Percentiles rank a stretch among this genome's conserved stretches.
phyloP scores from a whole-genome alignment of 257 asterid genomes.

The Cruciata laevipes region DNA sequence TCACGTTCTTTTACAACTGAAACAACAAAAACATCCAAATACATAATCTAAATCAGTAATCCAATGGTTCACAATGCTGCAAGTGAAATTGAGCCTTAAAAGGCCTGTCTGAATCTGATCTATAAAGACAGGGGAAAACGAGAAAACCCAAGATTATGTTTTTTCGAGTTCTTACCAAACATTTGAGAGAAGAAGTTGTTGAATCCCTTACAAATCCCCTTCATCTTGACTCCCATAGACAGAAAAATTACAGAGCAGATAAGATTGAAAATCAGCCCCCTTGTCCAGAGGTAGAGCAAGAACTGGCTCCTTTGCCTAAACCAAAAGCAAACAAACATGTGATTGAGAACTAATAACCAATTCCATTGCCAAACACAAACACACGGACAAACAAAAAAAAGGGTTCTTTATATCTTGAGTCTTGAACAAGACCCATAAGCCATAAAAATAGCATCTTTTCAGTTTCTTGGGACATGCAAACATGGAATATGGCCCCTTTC shows the following conservation, averaged over 20 bases:
- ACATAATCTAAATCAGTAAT: not conserved
- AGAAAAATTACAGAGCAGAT: slow-evolving; percentile 8
- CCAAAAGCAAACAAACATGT: slow-evolving; percentile 26
- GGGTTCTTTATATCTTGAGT: slow-evolving; percentile 19
- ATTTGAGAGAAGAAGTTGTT: slow-evolving; percentile 55
- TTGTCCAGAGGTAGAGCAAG: slow-evolving; percentile 25
- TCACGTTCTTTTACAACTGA: slow-evolving; percentile 79
- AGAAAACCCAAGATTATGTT: not conserved
- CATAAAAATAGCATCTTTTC: not conserved
- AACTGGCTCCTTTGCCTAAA: slow-evolving; percentile 30
- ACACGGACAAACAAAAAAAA: slow-evolving; percentile 6
- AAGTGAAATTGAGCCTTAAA: too few relatives aligned
- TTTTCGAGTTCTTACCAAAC: slow-evolving; percentile 11
- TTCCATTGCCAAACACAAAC: not conserved
- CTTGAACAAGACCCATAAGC: slow-evolving; percentile 14
- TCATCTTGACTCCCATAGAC: slow-evolving; percentile 59
- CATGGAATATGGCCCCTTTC: not conserved
- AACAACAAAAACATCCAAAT: slow-evolving; percentile 13
- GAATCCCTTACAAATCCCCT: slow-evolving; percentile 79
- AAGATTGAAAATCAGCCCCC: slow-evolving; percentile 18
- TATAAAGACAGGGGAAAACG: not conserved
- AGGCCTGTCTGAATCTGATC: not conserved
- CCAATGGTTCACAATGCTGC: not conserved
- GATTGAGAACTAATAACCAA: not conserved
- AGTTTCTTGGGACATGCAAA: not conserved